phyloP scores from a whole-genome alignment of 2,329 filamentous ascomycete genomes.

The Penicillium italicum region DNA sequence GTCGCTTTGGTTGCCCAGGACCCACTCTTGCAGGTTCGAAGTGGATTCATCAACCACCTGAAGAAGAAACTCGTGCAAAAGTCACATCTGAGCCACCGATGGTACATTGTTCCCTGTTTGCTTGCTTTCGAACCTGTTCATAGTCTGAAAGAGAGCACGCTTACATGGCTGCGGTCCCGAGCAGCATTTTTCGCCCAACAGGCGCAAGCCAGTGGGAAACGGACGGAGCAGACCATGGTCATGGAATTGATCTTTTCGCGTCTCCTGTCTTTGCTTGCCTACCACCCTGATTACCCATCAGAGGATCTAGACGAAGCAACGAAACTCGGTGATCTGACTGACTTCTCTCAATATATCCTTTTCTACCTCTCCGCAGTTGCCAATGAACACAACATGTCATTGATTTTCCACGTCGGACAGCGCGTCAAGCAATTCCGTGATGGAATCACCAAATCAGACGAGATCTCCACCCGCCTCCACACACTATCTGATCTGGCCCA shows the following conservation, averaged over 20 bases:
- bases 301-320: conserved; percentile 36
- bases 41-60: conserved; percentile 74
- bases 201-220: conserved; percentile 35
- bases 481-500: conserved; percentile 84
- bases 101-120: conserved; percentile 86
- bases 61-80: conserved; percentile 62
- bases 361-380: conserved; percentile 83
- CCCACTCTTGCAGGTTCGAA: conserved; percentile 66
- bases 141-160: conserved; percentile 69
- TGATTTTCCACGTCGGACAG: conserved; percentile 90
- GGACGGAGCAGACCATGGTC: conserved; percentile 55
- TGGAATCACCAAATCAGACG: conserved; percentile 59
- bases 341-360: conserved; percentile 83
- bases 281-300: conserved; percentile 79
- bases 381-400: conserved; percentile 77
- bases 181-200: conserved; percentile 60
- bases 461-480: conserved; percentile 59
- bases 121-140: conserved; percentile 81
- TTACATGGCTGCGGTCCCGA: conserved; percentile 86
- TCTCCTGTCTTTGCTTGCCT: conserved; percentile 80
- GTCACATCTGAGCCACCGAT: conserved; percentile 74
- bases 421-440: conserved; percentile 87
- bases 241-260: conserved; percentile 80
- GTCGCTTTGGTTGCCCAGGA: conserved; percentile 82
- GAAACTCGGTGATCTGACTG: conserved; percentile 61